A percentile compares a stretch with the other conserved stretches of the same genome.
Conservation (phyloP, 2,329 filamentous ascomycete species). For the Nemania sp. region DNA sequence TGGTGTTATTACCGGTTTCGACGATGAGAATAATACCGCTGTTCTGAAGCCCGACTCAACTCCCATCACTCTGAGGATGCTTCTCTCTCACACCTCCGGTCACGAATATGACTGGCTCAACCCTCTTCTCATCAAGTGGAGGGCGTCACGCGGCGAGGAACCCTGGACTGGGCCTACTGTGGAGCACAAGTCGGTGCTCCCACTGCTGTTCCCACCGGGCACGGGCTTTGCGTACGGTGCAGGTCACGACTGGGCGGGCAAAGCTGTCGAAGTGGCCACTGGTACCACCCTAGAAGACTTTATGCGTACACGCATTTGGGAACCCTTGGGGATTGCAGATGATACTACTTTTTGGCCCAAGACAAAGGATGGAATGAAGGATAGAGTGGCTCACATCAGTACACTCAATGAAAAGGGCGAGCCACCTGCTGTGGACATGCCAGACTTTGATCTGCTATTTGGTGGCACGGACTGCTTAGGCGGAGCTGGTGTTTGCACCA, state of each 20-base stretch:
- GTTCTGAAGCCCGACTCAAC: slow-evolving; percentile 40
- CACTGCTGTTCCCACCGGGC: slow-evolving; percentile 30
- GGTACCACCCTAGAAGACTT: slow-evolving; percentile 29
- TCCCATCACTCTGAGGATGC: slow-evolving; percentile 54
- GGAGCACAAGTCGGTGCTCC: slow-evolving; percentile 29
- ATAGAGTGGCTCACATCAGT: slow-evolving; percentile 31
- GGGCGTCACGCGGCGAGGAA: slow-evolving; percentile 32
- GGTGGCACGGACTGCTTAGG: slow-evolving; percentile 33
- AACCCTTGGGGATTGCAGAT: slow-evolving; percentile 31
- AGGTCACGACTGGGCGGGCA: slow-evolving; percentile 34
- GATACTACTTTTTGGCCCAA: slow-evolving; percentile 31
- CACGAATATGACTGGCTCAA: slow-evolving; percentile 50
- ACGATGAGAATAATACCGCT: slow-evolving; percentile 46
- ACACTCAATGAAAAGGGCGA: slow-evolving; percentile 30
- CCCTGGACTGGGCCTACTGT: slow-evolving; percentile 29
- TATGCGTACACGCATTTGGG: slow-evolving; percentile 33
- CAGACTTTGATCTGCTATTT: slow-evolving; percentile 27
- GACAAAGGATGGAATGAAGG: slow-evolving; percentile 30
- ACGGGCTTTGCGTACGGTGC: slow-evolving; percentile 31
- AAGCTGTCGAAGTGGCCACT: slow-evolving; percentile 25
- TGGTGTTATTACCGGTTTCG: slow-evolving; percentile 53
- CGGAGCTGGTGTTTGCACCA: slow-evolving; percentile 30
- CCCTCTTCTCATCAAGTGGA: slow-evolving; percentile 39
- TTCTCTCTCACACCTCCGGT: slow-evolving; percentile 58
- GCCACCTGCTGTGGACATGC: slow-evolving; percentile 29